These are phyloP conservation scores for Xylaria grammica DNA, from an alignment of 495 filamentous ascomycete genomes.

Conservation along the genomic window DNA sequence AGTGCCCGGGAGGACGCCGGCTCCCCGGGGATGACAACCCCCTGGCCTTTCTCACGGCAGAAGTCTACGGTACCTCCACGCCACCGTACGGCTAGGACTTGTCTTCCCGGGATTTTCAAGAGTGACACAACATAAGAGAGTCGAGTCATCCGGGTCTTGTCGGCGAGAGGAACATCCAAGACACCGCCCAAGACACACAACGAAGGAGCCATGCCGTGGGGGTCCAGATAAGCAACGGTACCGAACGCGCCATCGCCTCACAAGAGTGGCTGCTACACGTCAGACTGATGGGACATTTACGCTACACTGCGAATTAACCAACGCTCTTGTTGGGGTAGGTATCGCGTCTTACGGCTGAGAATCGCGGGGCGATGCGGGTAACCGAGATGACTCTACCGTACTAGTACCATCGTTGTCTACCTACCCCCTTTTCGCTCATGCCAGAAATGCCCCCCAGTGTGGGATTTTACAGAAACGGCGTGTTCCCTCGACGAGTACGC, in stretches of 20 bases:
- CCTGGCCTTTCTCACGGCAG: not conserved
- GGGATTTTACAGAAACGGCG: not conserved
- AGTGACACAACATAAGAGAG: not conserved
- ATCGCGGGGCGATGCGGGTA: not conserved
- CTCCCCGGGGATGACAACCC: not conserved
- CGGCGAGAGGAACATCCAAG: not conserved
- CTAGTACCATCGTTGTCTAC: not conserved
- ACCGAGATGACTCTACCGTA: slow-evolving; percentile 2
- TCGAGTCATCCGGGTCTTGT: not conserved
- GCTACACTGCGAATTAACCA: no score
- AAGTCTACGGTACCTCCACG: not conserved
- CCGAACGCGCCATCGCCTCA: not conserved
- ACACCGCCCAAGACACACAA: not conserved
- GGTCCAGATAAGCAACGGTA: not conserved
- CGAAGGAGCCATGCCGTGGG: slow-evolving; percentile 2
- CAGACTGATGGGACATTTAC: not conserved
- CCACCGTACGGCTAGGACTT: not conserved
- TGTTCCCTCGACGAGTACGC: not conserved
- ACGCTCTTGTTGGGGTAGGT: not conserved
- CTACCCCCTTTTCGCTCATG: not conserved
- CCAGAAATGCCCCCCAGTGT: not conserved
- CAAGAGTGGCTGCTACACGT: not conserved
- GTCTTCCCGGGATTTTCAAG: not conserved
- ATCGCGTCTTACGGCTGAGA: not conserved
- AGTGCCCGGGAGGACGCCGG: not conserved